Evolutionary conservation across 2,329 filamentous ascomycete genomes (phyloP).

Genomic region (Ophiostoma novo-ulmi): DNA sequence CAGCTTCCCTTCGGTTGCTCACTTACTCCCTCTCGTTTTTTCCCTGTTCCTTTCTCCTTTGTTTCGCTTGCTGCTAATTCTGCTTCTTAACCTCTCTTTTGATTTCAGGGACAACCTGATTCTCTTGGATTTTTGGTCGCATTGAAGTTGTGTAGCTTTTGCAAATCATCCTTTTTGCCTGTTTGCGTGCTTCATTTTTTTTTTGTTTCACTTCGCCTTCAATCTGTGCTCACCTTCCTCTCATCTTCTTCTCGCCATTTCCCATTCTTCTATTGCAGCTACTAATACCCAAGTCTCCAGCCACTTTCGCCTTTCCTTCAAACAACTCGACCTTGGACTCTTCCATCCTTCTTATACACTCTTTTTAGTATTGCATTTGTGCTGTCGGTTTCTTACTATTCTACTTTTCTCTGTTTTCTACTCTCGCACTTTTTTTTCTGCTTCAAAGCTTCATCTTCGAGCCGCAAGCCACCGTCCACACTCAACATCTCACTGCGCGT

Average conservation of each 20-base stretch:
- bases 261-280: background rate
- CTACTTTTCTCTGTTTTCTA: background rate
- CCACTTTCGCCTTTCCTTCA: background rate
- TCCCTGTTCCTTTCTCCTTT: background rate
- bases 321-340: background rate
- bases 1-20: background rate
- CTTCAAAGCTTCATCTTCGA: slow-evolving; percentile 23
- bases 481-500: slow-evolving; percentile 12
- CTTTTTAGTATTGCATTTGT: slow-evolving; percentile 16
- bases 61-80: background rate
- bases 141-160: background rate
- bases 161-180: background rate
- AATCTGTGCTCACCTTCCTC: background rate
- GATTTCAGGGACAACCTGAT: background rate
- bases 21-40: background rate
- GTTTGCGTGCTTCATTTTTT: background rate
- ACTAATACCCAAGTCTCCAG: background rate
- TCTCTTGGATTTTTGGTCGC: background rate
- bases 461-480: slow-evolving; percentile 20
- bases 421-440: slow-evolving; percentile 13
- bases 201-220: background rate
- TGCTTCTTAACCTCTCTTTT: background rate
- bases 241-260: background rate
- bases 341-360: background rate
- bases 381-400: slow-evolving; percentile 4